Conservation (phyloP, 2,329 filamentous ascomycete species). For the Trichoderma breve region DNA sequence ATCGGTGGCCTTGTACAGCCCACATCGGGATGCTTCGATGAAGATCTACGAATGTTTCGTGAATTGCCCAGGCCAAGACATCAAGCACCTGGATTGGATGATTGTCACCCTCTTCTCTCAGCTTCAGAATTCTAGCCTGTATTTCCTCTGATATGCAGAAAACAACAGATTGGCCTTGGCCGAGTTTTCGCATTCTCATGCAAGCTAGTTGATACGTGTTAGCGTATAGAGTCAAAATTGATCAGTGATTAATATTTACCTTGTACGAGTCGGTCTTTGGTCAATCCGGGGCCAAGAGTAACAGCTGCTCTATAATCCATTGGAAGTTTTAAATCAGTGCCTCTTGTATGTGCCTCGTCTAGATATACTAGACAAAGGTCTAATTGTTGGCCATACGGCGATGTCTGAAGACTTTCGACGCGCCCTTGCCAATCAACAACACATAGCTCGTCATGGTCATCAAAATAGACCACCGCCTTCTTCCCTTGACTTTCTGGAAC, state of each 20-base stretch:
- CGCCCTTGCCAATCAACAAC: conserved; percentile 37
- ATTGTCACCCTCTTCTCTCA: conserved; percentile 41
- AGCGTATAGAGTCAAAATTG: conserved; percentile 51
- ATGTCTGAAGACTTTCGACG: conserved; percentile 52
- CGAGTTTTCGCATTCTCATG: conserved; percentile 69
- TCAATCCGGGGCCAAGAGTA: conserved; percentile 61
- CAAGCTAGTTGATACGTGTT: conserved; percentile 56
- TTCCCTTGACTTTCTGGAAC: conserved; percentile 33
- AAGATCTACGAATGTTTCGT: conserved; percentile 53
- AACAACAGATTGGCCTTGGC: conserved; percentile 61
- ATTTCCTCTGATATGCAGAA: conserved; percentile 63
- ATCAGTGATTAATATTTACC: conserved; percentile 59
- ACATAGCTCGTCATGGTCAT: not conserved
- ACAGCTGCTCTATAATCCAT: conserved; percentile 59
- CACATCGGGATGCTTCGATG: conserved; percentile 54
- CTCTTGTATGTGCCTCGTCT: conserved; percentile 67
- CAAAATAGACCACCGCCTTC: conserved; percentile 29
- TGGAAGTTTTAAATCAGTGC: conserved; percentile 64
- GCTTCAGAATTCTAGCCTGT: conserved; percentile 52
- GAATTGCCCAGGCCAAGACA: conserved; percentile 59
- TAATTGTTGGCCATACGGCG: conserved; percentile 55
- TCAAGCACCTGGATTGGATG: conserved; percentile 49
- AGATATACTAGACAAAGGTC: conserved; percentile 63
- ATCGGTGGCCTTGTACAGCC: conserved; percentile 58
- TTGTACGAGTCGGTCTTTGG: conserved; percentile 68